These are phyloP conservation scores for Apophysomyces variabilis DNA, from an alignment of 371 early-diverging fungal species.

Conservation along the genomic window DNA sequence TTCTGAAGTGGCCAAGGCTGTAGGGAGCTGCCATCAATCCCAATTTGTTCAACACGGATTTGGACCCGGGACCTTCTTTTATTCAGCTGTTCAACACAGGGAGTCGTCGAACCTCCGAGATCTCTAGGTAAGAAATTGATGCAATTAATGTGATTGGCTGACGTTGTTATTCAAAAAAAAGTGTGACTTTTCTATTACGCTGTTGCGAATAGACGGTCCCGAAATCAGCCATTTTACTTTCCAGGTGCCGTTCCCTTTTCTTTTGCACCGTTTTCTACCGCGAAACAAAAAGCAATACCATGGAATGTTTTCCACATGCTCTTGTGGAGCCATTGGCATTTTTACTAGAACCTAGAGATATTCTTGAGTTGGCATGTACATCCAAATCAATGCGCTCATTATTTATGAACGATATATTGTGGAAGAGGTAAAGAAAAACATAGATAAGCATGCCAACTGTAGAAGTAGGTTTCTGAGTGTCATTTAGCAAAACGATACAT, in stretches of 20 bases:
- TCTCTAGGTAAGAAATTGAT: too few species aligned
- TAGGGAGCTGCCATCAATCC: too few species aligned
- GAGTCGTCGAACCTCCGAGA: too few species aligned
- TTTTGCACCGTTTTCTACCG: not conserved
- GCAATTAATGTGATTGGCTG: too few species aligned
- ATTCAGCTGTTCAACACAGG: too few species aligned
- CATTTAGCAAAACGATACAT: conserved; percentile 45
- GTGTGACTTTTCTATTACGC: too few species aligned
- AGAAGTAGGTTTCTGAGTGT: not conserved
- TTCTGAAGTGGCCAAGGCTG: too few species aligned
- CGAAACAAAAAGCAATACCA: not conserved
- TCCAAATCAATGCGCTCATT: conserved; percentile 22
- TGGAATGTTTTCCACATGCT: conserved; percentile 21
- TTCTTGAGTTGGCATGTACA: conserved; percentile 20
- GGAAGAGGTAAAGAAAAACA: conserved; percentile 31
- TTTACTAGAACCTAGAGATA: conserved; percentile 24
- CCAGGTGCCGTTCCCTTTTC: not conserved
- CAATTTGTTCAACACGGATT: too few species aligned
- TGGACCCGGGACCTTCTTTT: too few species aligned
- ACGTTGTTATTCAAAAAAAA: too few species aligned
- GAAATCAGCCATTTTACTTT: too few species aligned
- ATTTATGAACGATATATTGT: conserved; percentile 22
- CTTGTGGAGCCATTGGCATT: conserved; percentile 20
- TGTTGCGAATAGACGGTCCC: too few species aligned
- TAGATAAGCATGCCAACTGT: not conserved